Evolutionary conservation across 2,329 filamentous ascomycete species (phyloP).

Genomic region (Colletotrichum siamense): DNA sequence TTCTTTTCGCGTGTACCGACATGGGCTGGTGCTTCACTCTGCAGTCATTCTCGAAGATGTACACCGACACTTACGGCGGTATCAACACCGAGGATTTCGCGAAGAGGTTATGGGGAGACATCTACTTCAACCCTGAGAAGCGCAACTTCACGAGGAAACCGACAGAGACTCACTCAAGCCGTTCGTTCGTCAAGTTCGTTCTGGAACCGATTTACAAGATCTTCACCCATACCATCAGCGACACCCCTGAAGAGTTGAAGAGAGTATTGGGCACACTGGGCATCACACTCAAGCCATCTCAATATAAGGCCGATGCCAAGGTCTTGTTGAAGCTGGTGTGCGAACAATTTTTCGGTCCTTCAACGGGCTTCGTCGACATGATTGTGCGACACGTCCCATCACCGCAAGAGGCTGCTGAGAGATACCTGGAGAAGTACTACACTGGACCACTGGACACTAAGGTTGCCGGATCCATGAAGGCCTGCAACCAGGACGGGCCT

Average conservation of each 20-base stretch:
- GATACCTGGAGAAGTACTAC: constrained; percentile 85
- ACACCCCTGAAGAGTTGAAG: constrained; percentile 84
- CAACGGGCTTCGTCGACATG: constrained; percentile 95
- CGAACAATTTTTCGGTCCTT: constrained; percentile 92
- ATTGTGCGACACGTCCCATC: constrained; percentile 88
- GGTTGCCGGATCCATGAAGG: constrained; percentile 78
- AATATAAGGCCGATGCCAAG: constrained; percentile 89
- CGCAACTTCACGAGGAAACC: constrained; percentile 91
- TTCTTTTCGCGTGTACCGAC: constrained; percentile 91
- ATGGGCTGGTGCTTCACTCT: constrained; percentile 98
- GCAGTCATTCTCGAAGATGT: constrained; percentile 95
- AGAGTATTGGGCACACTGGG: constrained; percentile 79
- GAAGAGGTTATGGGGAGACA: constrained; percentile 89
- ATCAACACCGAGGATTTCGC: constrained; percentile 86
- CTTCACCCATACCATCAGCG: constrained; percentile 92
- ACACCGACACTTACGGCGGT: constrained; percentile 84
- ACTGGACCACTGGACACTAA: constrained; percentile 87
- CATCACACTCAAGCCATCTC: constrained; percentile 88
- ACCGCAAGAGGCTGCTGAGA: constrained; percentile 77
- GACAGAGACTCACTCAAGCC: constrained; percentile 78
- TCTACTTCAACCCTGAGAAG: constrained; percentile 92
- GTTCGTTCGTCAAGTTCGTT: constrained; percentile 93
- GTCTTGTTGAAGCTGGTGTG: constrained; percentile 89
- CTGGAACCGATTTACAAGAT: constrained; percentile 98
- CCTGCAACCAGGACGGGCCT: constrained; percentile 88